phyloP scores from a whole-genome alignment of 2,329 filamentous ascomycete species.

The Pseudohalonectria lignicola region DNA sequence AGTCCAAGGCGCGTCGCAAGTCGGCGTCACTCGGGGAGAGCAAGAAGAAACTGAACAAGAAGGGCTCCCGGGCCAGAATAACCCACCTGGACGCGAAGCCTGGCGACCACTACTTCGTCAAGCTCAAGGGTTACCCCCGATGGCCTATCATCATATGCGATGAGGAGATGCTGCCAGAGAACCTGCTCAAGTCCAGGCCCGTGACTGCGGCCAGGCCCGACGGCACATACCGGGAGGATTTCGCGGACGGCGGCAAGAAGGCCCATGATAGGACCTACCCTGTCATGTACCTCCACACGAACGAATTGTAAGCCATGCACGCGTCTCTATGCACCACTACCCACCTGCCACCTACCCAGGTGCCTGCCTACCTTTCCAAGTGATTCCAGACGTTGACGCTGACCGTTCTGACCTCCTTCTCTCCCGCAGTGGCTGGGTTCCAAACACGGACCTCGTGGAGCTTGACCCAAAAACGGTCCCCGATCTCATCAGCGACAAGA shows the following conservation, averaged over 20 bases:
- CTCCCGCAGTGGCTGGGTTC: slow-evolving; percentile 81
- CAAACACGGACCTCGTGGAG: slow-evolving; percentile 70
- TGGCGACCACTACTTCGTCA: slow-evolving; percentile 84
- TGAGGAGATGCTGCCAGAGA: slow-evolving; percentile 82
- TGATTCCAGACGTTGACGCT: too few relatives aligned
- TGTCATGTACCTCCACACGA: slow-evolving; percentile 89
- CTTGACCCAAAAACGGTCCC: slow-evolving; percentile 65
- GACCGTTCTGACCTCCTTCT: too few relatives aligned
- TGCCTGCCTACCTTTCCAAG: too few relatives aligned
- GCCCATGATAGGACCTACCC: slow-evolving; percentile 78
- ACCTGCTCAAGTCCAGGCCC: slow-evolving; percentile 66
- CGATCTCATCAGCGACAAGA: slow-evolving; percentile 60
- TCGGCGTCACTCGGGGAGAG: slow-evolving; percentile 47
- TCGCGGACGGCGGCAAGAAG: slow-evolving; percentile 78
- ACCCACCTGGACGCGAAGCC: slow-evolving; percentile 72
- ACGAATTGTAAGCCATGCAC: slow-evolving; percentile 99
- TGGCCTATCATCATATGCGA: slow-evolving; percentile 95
- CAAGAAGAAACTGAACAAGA: slow-evolving; percentile 80
- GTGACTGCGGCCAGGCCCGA: slow-evolving; percentile 74
- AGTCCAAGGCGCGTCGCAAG: slow-evolving; percentile 57
- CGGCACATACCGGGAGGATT: slow-evolving; percentile 80
- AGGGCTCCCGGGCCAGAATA: slow-evolving; percentile 65
- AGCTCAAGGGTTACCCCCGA: slow-evolving; percentile 86
- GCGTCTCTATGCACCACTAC: background rate
- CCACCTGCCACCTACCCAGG: background rate